Evolutionary conservation across 1,284 basidiomycete genomes (phyloP).

Genomic region (Mycena citricolor): DNA sequence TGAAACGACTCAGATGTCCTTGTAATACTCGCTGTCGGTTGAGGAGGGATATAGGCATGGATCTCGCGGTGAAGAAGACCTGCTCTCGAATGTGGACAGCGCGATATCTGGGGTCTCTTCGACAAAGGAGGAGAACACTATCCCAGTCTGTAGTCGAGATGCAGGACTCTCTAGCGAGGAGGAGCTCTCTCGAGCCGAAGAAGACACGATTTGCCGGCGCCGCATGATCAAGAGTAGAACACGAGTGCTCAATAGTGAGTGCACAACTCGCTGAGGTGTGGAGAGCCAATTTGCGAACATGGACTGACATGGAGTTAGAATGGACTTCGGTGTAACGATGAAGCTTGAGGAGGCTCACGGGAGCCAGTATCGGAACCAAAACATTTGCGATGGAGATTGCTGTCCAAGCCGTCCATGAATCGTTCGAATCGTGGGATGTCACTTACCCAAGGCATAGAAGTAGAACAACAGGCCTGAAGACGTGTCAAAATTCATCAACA

Average conservation of each 20-base stretch:
- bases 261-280: constrained; percentile 42
- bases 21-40: constrained; percentile 5
- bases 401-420: constrained; percentile 15
- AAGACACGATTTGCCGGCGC: constrained; percentile 21
- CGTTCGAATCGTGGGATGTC: not conserved
- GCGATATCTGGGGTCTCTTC: constrained; percentile 27
- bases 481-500: not conserved
- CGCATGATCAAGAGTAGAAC: constrained; percentile 40
- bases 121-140: constrained; percentile 25
- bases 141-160: constrained; percentile 20
- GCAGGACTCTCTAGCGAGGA: constrained; percentile 19
- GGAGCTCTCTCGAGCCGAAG: constrained; percentile 6
- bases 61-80: constrained; percentile 9
- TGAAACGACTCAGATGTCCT: too few relatives aligned
- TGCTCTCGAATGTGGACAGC: constrained; percentile 21
- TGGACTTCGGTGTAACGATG: not conserved
- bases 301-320: constrained; percentile 17
- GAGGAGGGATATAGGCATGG: constrained; percentile 12
- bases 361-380: constrained; percentile 36
- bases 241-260: constrained; percentile 42
- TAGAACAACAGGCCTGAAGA: constrained; percentile 41
- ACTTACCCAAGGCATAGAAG: constrained; percentile 38
- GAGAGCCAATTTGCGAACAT: constrained; percentile 40
- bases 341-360: constrained; percentile 29
- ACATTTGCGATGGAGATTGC: constrained; percentile 43